Evolutionary conservation across 2,329 filamentous ascomycete genomes (phyloP).

Genomic region (Atkinsonella texensis): DNA sequence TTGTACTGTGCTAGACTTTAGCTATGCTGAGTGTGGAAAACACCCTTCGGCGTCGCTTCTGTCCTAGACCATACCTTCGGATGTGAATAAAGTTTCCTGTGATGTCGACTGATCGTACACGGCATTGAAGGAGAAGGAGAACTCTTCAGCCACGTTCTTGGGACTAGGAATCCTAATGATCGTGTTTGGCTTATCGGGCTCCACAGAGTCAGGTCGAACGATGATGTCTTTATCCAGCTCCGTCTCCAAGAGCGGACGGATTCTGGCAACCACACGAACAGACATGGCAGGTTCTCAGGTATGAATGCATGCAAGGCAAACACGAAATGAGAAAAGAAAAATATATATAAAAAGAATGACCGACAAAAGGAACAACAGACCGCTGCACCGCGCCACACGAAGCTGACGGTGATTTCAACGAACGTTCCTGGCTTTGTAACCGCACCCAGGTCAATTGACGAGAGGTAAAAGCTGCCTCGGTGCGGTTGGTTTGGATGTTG

Average conservation of each 20-base stretch:
- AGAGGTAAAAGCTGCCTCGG: not conserved
- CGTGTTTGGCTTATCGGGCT: slow-evolving; percentile 48
- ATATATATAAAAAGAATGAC: not conserved
- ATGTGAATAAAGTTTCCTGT: slow-evolving; percentile 80
- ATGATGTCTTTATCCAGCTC: slow-evolving; percentile 85
- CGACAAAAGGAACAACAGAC: not conserved
- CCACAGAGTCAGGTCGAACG: slow-evolving; percentile 53
- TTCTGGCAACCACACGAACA: slow-evolving; percentile 79
- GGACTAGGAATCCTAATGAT: slow-evolving; percentile 86
- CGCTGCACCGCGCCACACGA: slow-evolving; percentile 2
- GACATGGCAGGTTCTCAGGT: slow-evolving; percentile 31
- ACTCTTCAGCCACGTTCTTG: slow-evolving; percentile 83
- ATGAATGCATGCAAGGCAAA: slow-evolving; percentile 9
- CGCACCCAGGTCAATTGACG: not conserved
- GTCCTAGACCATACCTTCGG: slow-evolving; percentile 53
- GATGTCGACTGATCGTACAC: slow-evolving; percentile 73
- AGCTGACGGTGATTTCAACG: not conserved
- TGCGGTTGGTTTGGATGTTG: slow-evolving; percentile 1
- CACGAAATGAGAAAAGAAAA: slow-evolving; percentile 7
- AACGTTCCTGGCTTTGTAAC: slow-evolving; percentile 3
- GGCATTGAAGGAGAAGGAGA: slow-evolving; percentile 87
- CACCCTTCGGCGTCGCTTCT: not conserved
- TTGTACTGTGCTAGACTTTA: slow-evolving; percentile 47
- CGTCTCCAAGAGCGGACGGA: slow-evolving; percentile 75
- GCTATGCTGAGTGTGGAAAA: slow-evolving; percentile 3